phyloP scores from a whole-genome alignment of 2,329 filamentous ascomycete genomes.

The Colletotrichum sp. region DNA sequence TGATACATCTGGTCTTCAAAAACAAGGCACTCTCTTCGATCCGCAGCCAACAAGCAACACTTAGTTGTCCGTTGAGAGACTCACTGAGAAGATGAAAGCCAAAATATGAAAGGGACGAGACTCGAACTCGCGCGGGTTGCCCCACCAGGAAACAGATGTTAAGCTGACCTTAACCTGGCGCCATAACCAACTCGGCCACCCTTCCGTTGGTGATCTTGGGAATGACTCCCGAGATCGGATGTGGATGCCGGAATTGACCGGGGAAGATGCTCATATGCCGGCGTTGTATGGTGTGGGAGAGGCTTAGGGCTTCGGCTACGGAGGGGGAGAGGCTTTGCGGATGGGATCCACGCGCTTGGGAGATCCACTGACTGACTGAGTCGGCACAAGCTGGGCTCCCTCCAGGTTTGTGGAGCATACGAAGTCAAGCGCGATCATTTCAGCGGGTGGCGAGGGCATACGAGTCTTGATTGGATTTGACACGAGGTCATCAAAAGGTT shows the following conservation, averaged over 20 bases:
- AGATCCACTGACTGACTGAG: background rate
- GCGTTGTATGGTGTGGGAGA: background rate
- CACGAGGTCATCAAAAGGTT: background rate
- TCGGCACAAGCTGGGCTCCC: background rate
- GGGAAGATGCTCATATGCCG: background rate
- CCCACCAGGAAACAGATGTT: constrained; percentile 22
- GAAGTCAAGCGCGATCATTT: background rate
- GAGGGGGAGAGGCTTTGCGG: background rate
- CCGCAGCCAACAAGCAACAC: background rate
- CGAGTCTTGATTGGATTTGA: background rate
- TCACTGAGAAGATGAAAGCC: background rate
- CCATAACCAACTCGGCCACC: constrained; percentile 23
- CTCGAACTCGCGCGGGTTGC: constrained; percentile 22
- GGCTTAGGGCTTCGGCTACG: background rate
- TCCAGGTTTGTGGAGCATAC: background rate
- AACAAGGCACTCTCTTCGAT: background rate
- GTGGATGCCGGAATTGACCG: background rate
- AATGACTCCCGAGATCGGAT: background rate
- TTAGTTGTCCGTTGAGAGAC: background rate
- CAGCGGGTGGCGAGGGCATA: background rate
- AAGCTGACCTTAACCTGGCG: constrained; percentile 21
- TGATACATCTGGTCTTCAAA: background rate
- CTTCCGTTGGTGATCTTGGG: background rate
- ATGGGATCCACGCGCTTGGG: background rate
- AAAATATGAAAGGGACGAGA: constrained; percentile 17